These are phyloP conservation scores for Cladobotryum mycophilum DNA, from an alignment of 2,329 filamentous ascomycete species.

Conservation along the genomic window DNA sequence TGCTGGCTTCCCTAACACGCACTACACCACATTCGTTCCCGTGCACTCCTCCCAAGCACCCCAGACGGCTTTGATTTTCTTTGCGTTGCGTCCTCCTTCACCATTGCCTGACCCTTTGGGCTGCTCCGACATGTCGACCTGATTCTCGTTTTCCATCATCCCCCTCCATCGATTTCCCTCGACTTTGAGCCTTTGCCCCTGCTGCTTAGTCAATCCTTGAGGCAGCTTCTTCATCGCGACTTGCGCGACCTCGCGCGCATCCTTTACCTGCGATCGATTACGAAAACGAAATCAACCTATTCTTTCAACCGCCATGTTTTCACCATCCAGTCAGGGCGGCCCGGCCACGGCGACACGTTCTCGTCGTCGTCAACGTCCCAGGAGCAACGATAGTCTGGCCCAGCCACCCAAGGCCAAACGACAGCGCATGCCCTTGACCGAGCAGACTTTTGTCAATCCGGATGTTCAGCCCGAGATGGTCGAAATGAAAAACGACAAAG, in stretches of 20 bases:
- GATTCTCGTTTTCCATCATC: constrained; percentile 1
- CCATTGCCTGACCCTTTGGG: constrained; percentile 2
- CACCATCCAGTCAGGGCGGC: constrained; percentile 45
- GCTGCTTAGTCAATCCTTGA: constrained; percentile 11
- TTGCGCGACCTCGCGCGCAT: constrained; percentile 12
- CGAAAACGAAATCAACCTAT: constrained; percentile 6
- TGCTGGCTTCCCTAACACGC: constrained; percentile 11
- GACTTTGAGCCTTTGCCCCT: constrained; percentile 11
- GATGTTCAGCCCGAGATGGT: constrained; percentile 47
- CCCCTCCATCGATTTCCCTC: constrained; percentile 6
- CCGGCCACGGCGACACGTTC: constrained; percentile 53
- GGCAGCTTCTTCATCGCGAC: constrained; percentile 15
- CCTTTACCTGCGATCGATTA: constrained; percentile 8
- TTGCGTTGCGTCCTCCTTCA: neutral
- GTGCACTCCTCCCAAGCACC: neutral
- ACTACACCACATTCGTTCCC: constrained; percentile 13
- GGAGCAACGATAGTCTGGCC: constrained; percentile 46
- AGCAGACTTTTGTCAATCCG: constrained; percentile 50
- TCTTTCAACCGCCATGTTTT: constrained; percentile 47
- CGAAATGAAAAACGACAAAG: constrained; percentile 50
- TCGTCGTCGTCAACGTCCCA: constrained; percentile 55
- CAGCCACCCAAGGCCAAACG: constrained; percentile 60
- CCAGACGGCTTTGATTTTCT: constrained; percentile 3
- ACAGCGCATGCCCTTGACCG: constrained; percentile 50
- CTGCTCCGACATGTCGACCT: constrained; percentile 12